Base-by-base conservation (phyloP, 495 filamentous ascomycete species). In the Penicillium malachiteum region DNA sequence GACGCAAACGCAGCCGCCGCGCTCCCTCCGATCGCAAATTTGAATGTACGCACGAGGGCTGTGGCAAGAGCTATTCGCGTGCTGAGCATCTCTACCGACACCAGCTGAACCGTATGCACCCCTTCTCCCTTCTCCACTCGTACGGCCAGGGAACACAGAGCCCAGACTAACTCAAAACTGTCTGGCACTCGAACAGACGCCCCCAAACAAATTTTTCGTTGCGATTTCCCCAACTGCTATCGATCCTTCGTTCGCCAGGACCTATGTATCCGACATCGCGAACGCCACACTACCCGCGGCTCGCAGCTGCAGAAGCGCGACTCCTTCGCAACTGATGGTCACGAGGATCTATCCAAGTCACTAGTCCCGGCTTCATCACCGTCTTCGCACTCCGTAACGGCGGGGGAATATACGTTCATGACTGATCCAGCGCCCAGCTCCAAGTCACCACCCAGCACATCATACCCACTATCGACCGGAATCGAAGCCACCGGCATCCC, bases 21-120 rank as follows among this genome's bases (percentile, higher is more conserved):
- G 88, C 88, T 31, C 76, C 88, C 33, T 57, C 77, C 35, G 93
- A 97, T 70, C 96, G 94, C 74, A 97, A 96, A 66, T 98, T 96
- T 59, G 88, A 92, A 60, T 98, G 94, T 70, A 86, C 88, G 10
- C 85, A 90, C 46, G 87, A 91, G 59, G 90, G 87, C 30, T 98
- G 94, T 59, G 91, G 90, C 21, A 98, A 96, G 79, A 92, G 87
- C 66, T 98, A 98, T 72, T 97, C 93, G 18, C 84, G 94, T 61
- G 93, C 93, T 18, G 94, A 98, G 72, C 94, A 98, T 77, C 80
- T 98, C 70, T 96, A 96, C 71, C 85, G 94, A 18, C 94, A 98
- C 72, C 93, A 97, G 73, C 72, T 98, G 62, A 98, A 98, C 64
- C 94, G 94, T 87, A 87, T 79, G 79, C 11, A 8, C 43, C 43